Base-by-base conservation (phyloP, 78 protist species). In the Speleostelium caveatum region DNA sequence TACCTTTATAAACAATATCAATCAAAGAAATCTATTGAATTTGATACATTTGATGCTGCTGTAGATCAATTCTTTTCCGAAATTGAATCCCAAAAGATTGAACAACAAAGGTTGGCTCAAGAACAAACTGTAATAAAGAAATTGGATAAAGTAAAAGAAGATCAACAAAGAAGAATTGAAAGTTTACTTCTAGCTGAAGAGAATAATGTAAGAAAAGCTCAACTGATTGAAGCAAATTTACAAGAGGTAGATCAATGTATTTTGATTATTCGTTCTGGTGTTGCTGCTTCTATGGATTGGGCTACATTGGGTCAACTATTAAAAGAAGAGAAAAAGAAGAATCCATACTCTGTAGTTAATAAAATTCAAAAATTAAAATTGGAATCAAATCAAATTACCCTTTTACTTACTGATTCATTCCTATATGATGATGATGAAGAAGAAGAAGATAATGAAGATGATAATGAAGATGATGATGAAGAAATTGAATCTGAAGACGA, bases 41-140 rank as follows among this genome's bases (percentile, higher is more conserved):
- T 66, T 32, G 87, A 42, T 14, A 60, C 93, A 24, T 98, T 97
- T 75, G 94, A 92, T 41, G 63, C 49, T 28, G 97, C 98, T 8
- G 95, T 96, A 5, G 99, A 98, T 73, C 96, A 94, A 38, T 97
- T 62, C 95, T 98, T 95, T 80, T 68, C 97, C 14, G 42, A 86
- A 42, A 63, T 89, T 5, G 98, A 98, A 51, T 38, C 67, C 17
- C 94, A 94, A 75, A 59, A 63, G 32, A 22, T 95, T 0, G 96
- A 96, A 60, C 95, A 89, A 45, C 94, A 94, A 61, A 56, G 91
- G 2, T 77, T 56, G 21, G 76, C 73, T 30, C 92, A 94, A 75
- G 95, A 96, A 45, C 78, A 42, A 24, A 61, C 72, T 0, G 94
- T 76, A 21, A 10, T 83, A 73, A 76, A 61, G 67, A 95, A 95